Conservation (phyloP, 148 eudicot species). For the Fallopia convolvulus region DNA sequence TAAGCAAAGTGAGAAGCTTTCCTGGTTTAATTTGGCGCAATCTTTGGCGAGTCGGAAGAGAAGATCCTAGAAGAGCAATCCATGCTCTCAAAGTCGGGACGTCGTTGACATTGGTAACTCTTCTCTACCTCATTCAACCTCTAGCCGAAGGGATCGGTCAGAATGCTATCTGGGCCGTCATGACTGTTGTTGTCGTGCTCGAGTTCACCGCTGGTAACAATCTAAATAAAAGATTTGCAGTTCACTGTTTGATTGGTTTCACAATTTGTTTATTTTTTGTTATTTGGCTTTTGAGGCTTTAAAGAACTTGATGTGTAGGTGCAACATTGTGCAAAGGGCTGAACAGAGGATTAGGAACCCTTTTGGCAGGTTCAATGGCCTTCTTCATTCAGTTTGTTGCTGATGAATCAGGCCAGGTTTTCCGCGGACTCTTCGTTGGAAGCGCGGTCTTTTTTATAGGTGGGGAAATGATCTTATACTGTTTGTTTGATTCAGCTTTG, state of each 20-base stretch:
- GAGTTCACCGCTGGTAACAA: constrained; percentile 83
- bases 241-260: no score
- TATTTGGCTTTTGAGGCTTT: not conserved
- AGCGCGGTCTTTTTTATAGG: constrained; percentile 65
- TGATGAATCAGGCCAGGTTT: constrained; percentile 30
- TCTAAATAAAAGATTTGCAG: not conserved
- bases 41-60: constrained; percentile 49
- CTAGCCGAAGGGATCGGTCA: constrained; percentile 58
- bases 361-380: constrained; percentile 74
- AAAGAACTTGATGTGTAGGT: constrained; percentile 29
- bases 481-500: no score
- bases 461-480: constrained; percentile 14
- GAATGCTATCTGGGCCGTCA: constrained; percentile 87
- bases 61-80: constrained; percentile 67
- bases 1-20: constrained; percentile 18
- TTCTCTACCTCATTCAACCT: constrained; percentile 70
- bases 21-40: constrained; percentile 25
- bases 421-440: constrained; percentile 65
- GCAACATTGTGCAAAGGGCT: constrained; percentile 93
- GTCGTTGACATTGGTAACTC: constrained; percentile 64
- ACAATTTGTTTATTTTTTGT: no score
- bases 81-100: constrained; percentile 81
- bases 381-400: constrained; percentile 55
- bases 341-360: constrained; percentile 83
- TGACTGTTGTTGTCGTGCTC: constrained; percentile 94